Percentiles rank a stretch among this genome's conserved stretches.
These are phyloP conservation scores for Rosa hybrid DNA, from an alignment of 331 rosid genomes.

Conservation along the genomic window DNA sequence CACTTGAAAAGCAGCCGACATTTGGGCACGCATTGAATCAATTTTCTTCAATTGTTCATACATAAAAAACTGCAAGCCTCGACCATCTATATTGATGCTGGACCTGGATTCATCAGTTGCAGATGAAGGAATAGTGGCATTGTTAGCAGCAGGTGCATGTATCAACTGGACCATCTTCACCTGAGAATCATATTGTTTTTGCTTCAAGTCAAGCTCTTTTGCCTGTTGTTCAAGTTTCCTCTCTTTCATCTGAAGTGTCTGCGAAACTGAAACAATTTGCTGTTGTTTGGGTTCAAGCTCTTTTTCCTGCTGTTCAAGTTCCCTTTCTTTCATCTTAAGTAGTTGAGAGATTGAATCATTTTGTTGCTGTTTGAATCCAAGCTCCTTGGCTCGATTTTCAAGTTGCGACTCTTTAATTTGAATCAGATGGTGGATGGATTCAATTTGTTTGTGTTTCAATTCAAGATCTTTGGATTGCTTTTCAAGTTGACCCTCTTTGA, in stretches of 20 bases:
- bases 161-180: slow-evolving; percentile 11
- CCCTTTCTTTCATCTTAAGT: not conserved
- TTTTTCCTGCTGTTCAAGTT: not conserved
- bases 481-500: slow-evolving; percentile 27
- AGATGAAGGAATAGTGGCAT: not conserved
- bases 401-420: not conserved
- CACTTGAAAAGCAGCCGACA: slow-evolving; percentile 16
- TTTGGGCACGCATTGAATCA: slow-evolving; percentile 23
- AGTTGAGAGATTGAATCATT: not conserved
- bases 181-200: slow-evolving; percentile 8
- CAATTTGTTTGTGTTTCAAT: slow-evolving; percentile 26
- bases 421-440: slow-evolving; percentile 12
- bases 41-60: slow-evolving; percentile 20
- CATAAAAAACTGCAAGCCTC: slow-evolving; percentile 25
- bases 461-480: slow-evolving; percentile 28
- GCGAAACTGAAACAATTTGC: slow-evolving; percentile 2
- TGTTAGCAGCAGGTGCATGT: no score
- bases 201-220: slow-evolving; percentile 1
- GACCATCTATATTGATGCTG: slow-evolving; percentile 1
- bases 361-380: not conserved
- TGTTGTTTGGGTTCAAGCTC: not conserved
- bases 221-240: not conserved
- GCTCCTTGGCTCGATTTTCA: slow-evolving; percentile 8
- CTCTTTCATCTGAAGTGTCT: not conserved
- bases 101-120: not conserved